Percentiles rank a stretch among this genome's conserved stretches.
These are phyloP conservation scores for Cryptococcus sp. DNA, from an alignment of 1,284 basidiomycete genomes.

Conservation along the genomic window DNA sequence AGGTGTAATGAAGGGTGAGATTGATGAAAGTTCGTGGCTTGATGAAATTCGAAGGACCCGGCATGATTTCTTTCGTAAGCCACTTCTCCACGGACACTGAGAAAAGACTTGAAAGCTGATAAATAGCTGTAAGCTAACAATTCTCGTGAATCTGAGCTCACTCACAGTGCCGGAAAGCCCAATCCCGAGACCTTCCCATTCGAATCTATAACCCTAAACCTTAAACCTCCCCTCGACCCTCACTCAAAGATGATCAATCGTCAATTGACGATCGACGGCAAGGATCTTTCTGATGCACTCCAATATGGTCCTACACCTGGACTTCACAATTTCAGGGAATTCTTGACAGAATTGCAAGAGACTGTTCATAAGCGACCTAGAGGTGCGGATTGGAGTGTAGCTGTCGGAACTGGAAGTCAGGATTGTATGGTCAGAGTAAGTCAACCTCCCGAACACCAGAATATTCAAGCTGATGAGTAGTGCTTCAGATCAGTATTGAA, in stretches of 20 bases:
- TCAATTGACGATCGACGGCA: slow-evolving; percentile 53
- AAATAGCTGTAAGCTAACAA: slow-evolving; percentile 5
- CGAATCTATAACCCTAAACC: slow-evolving; percentile 59
- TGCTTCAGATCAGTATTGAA: slow-evolving; percentile 62
- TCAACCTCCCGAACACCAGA: too few species aligned
- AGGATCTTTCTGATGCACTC: slow-evolving; percentile 60
- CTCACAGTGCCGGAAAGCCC: slow-evolving; percentile 57
- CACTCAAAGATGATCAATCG: slow-evolving; percentile 29
- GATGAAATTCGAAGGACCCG: slow-evolving; percentile 73
- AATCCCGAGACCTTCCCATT: slow-evolving; percentile 89
- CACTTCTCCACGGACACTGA: too few species aligned
- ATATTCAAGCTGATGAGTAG: slow-evolving; percentile 33
- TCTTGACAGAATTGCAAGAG: slow-evolving; percentile 66
- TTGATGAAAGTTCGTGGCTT: slow-evolving; percentile 55
- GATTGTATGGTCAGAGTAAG: slow-evolving; percentile 79
- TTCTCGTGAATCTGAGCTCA: too few species aligned
- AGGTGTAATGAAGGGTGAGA: neutral
- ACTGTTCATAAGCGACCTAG: slow-evolving; percentile 55
- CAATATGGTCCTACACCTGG: slow-evolving; percentile 78
- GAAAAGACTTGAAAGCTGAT: too few species aligned
- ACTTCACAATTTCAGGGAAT: slow-evolving; percentile 58
- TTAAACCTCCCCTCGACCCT: slow-evolving; percentile 53
- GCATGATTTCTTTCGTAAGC: slow-evolving; percentile 73
- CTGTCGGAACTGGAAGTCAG: slow-evolving; percentile 77
- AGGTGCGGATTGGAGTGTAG: slow-evolving; percentile 64